Conservation (phyloP, 2,329 filamentous ascomycete genomes). For the Pseudogymnoascus sp. region DNA sequence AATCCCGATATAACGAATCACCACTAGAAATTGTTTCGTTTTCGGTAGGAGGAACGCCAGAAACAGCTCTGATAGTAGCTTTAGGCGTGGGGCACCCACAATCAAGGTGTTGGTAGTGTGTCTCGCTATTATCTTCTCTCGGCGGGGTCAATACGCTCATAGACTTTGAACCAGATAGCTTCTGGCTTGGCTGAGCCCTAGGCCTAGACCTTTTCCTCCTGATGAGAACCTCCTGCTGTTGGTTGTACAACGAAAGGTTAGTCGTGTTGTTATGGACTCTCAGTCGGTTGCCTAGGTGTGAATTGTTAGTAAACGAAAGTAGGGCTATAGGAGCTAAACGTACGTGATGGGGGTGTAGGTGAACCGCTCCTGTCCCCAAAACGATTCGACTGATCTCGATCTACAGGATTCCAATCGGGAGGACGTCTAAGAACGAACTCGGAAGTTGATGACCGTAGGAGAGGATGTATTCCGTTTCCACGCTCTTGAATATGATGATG, state of each 20-base stretch:
- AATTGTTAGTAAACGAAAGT: neutral
- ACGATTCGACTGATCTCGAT: constrained; percentile 16
- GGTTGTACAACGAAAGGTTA: neutral
- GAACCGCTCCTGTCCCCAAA: constrained; percentile 26
- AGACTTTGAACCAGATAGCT: constrained; percentile 18
- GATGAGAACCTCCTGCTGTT: constrained; percentile 8
- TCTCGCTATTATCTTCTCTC: neutral
- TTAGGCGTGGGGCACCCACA: neutral
- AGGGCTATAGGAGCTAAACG: constrained; percentile 20
- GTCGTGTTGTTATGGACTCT: neutral
- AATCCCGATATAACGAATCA: neutral
- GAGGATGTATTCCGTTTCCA: constrained; percentile 13
- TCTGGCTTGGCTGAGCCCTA: constrained; percentile 19
- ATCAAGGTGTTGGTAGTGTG: neutral
- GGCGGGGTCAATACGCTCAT: constrained; percentile 15
- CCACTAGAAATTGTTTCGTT: neutral
- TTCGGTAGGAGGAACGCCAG: neutral
- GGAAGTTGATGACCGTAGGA: constrained; percentile 36
- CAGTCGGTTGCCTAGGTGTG: neutral
- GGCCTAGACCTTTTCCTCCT: constrained; percentile 23
- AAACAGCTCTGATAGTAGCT: neutral
- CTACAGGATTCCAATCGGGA: constrained; percentile 28
- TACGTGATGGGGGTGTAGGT: constrained; percentile 30
- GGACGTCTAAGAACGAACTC: constrained; percentile 36
- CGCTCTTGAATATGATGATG: constrained; percentile 12